phyloP scores from a whole-genome alignment of 192 early-diverging fungal species.

The Entophlyctis helioformis region DNA sequence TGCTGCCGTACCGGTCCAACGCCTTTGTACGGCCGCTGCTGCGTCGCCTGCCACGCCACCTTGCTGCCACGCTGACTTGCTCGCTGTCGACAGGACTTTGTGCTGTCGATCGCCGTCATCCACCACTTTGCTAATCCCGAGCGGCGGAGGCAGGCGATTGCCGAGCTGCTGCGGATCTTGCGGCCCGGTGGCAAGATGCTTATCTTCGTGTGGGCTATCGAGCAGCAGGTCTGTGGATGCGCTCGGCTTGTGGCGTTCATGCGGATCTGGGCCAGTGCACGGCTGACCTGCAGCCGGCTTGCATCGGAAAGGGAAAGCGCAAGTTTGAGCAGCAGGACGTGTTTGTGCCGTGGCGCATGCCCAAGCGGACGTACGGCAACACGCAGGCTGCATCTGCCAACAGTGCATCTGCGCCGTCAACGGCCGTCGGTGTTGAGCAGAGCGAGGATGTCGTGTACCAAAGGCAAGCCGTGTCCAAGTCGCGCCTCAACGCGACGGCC shows the following conservation, averaged over 20 bases:
- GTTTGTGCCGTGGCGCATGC: slow-evolving; percentile 84
- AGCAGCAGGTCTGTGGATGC: slow-evolving; percentile 50
- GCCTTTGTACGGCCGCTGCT: slow-evolving; percentile 50
- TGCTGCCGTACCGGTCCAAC: slow-evolving; percentile 55
- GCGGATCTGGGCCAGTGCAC: too few relatives aligned
- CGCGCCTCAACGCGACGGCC: too few relatives aligned
- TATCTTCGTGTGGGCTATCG: slow-evolving; percentile 95
- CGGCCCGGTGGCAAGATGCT: slow-evolving; percentile 55
- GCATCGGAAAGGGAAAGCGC: slow-evolving; percentile 42
- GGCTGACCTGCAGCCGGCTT: neutral
- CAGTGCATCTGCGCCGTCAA: too few relatives aligned
- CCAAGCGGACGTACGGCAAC: slow-evolving; percentile 27
- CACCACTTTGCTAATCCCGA: slow-evolving; percentile 80
- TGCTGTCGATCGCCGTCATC: slow-evolving; percentile 90
- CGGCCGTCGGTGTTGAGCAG: too few relatives aligned
- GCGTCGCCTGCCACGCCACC: neutral
- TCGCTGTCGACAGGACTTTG: slow-evolving; percentile 63
- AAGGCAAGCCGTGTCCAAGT: slow-evolving; percentile 1
- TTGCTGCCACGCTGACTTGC: slow-evolving; percentile 1
- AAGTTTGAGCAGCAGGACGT: slow-evolving; percentile 86
- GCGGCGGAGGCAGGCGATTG: slow-evolving; percentile 56
- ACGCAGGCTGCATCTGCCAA: too few relatives aligned
- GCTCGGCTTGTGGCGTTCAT: neutral
- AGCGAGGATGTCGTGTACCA: slow-evolving; percentile 27
- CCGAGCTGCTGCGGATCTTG: slow-evolving; percentile 71